Base-by-base conservation (phyloP, 176 grass and related monocot genomes). In the Neostapfia colusana region DNA sequence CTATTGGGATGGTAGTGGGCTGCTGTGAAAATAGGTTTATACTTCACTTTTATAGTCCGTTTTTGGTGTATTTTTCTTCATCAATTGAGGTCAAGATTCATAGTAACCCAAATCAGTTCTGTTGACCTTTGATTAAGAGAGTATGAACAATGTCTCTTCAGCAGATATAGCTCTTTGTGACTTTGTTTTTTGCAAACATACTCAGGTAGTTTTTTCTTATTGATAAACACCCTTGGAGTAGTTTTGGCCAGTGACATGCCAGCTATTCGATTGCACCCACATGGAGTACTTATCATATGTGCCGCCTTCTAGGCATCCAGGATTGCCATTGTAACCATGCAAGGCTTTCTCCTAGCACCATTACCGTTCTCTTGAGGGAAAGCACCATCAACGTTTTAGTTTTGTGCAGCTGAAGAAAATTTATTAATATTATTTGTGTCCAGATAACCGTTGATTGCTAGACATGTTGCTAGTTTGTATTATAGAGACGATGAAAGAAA, bases 11-110 rank as follows among this genome's bases (percentile, higher is more conserved):
- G 26, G 6, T 49, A 40, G 10, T 41, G 48, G 51, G 14, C 4
- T 84, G 35, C 13, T 57, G 31, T 75, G 63, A 55, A 73, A 26
- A 77, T 25, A 18, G 50, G 35, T 74, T 69, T 39, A 50, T 78
- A 28, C 57, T 40, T 77, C 37, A 75, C 20, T 61, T 79, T 70
- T 56, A 64, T 42, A 18, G 23, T 70, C 35, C 10, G 78, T 73
- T 70, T 67, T 21, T 83, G 24, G 12, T 76, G 60, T 82, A 69
- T 7, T 79, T 79, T 89, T n/a, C 21, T 72, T 18, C 14, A 15
- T 88, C 59, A 66, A n/a, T 66, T 53, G 46, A 65, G 75, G 20
- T 9, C 20, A 54, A 54, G 51, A 21, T 7, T 73, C 59, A 16
- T 74, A 69, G 55, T 61, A 45, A 76, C 44, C 21, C 35, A 34